These are phyloP conservation scores for Candida qinlingensis DNA, from an alignment of 805 yeast species.

Conservation along the genomic window DNA sequence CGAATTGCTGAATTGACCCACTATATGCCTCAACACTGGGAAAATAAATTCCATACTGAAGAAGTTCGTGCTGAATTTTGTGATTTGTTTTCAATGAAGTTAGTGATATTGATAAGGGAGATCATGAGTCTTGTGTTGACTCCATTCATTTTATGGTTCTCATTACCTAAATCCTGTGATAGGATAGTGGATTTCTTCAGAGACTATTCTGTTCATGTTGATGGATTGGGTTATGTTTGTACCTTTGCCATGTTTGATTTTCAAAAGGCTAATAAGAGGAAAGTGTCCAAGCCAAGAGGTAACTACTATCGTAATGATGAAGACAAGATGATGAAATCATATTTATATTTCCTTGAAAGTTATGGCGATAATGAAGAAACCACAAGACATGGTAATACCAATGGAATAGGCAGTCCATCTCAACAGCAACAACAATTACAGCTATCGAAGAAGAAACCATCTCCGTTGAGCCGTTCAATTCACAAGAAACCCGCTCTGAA, in stretches of 20 bases:
- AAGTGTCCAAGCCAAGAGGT: conserved; percentile 23
- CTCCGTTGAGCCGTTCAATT: conserved; percentile 8
- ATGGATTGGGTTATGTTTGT: conserved; percentile 93
- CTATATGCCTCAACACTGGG: conserved; percentile 84
- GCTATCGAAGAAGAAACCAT: conserved; percentile 3
- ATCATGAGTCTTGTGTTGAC: conserved; percentile 75
- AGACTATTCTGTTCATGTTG: conserved; percentile 84
- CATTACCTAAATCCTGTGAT: conserved; percentile 68
- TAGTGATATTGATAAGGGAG: conserved; percentile 69
- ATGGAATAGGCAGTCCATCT: not conserved
- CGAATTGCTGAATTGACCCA: conserved; percentile 86
- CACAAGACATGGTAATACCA: conserved; percentile 19
- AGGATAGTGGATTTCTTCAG: conserved; percentile 85
- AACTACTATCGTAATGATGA: conserved; percentile 42
- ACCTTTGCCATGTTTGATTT: conserved; percentile 89
- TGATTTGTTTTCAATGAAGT: conserved; percentile 65
- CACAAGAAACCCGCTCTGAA: conserved; percentile 4
- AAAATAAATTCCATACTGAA: conserved; percentile 76
- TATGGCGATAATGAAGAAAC: conserved; percentile 48
- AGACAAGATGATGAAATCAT: conserved; percentile 90
- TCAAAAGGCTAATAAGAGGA: conserved; percentile 49
- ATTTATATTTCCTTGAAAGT: conserved; percentile 80
- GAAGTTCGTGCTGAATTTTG: conserved; percentile 82
- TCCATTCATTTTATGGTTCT: conserved; percentile 86
- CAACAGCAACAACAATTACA: not conserved